Evolutionary conservation across 2,329 filamentous ascomycete genomes (phyloP), one percentile per base, ranked within the genome.

Genomic region (Penicillium sp.): DNA sequence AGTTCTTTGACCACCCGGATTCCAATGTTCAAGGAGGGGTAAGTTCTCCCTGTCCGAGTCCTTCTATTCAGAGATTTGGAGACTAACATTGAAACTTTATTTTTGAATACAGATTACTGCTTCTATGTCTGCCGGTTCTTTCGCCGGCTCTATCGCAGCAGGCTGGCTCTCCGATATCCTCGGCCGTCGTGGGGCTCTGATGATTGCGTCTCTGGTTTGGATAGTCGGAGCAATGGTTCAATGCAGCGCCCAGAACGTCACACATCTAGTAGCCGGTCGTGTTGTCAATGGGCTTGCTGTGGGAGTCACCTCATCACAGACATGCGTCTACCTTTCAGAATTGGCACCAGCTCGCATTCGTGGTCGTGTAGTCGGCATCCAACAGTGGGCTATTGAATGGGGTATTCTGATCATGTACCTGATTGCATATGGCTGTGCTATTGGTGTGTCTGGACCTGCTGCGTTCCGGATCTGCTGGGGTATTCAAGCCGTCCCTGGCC

Each of bases 21-120:
- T 76, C 75, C 2, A 70, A 76, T 53, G 66, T 78, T 7, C 76
- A 78, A 62, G 76, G 76, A 17, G 76, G 75, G 56, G 73, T 76
- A 71, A 51, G 68, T 67, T 35, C 28, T 28, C 33, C 3, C 30
- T 33, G 12, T n/a, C 12, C 26, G 4, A 4, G 6, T 7, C 8
- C 4, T 24, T 22, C 10, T 15, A 19, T 26, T 37, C 13, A 4
- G 8, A 3, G 24, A 17, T 22, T 13, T n/a, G 37, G 3, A 7
- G 0, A 1, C 12, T 44, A 19, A 47, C 13, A 22, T 24, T 30
- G 26, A 49, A 54, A 17, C 58, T 17, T 19, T 35, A 38, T 15
- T 35, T 55, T 4, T 73, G 81, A 78, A 90, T 91, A 70, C 73
- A 81, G 79, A 91, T 91, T 71, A 89, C 86, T 0, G 88, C 89